Evolutionary conservation across 331 rosid genomes (phyloP).

Genomic region (Stylosanthes scabra): DNA sequence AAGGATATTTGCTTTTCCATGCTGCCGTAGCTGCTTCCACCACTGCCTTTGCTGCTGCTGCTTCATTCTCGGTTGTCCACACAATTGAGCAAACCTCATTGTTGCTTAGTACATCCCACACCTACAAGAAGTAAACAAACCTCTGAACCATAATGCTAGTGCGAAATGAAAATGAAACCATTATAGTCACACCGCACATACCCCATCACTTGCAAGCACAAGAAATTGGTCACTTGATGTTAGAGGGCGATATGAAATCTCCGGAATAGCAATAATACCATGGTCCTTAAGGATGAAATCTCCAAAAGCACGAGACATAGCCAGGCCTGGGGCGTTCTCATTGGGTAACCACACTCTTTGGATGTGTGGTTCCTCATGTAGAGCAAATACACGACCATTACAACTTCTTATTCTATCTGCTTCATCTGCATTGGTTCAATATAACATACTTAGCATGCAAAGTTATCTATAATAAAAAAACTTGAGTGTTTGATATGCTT

Average conservation of each 20-base stretch:
- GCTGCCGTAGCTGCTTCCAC: constrained; percentile 53
- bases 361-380: constrained; percentile 59
- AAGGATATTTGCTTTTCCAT: constrained; percentile 55
- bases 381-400: constrained; percentile 62
- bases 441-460: too few relatives aligned
- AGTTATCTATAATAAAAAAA: too few relatives aligned
- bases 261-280: constrained; percentile 67
- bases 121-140: constrained; percentile 21
- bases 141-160: neutral
- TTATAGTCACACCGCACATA: constrained; percentile 4
- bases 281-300: constrained; percentile 65
- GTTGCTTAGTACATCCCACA: constrained; percentile 74
- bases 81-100: constrained; percentile 54
- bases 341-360: constrained; percentile 68
- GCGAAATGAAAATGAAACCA: neutral
- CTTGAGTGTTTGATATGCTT: too few relatives aligned
- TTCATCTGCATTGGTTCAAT: constrained; percentile 45
- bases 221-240: constrained; percentile 55
- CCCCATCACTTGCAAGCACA: constrained; percentile 76
- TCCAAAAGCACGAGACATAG: constrained; percentile 79
- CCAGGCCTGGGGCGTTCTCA: constrained; percentile 63
- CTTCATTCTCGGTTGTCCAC: constrained; percentile 49
- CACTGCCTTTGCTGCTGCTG: constrained; percentile 53
- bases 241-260: constrained; percentile 49
- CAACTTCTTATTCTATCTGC: constrained; percentile 57